phyloP scores from a whole-genome alignment of 2,329 filamentous ascomycete genomes.

The Botrytis paeoniae region DNA sequence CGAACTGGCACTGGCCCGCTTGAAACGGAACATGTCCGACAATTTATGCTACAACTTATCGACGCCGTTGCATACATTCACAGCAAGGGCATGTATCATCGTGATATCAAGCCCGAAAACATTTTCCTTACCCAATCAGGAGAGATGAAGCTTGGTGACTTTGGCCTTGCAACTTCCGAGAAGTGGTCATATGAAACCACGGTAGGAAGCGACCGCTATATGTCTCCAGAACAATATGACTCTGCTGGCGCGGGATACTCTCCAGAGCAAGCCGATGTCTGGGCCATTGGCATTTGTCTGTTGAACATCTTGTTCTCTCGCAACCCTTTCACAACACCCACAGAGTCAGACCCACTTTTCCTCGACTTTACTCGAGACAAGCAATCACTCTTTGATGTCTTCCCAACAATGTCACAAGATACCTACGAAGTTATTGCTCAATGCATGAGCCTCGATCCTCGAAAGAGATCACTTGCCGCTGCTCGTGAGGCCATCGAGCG shows the following conservation, averaged over 20 bases:
- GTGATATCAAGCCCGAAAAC: conserved; percentile 99
- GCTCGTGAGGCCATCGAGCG: conserved; percentile 76
- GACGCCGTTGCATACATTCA: conserved; percentile 90
- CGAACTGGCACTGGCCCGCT: conserved; percentile 81
- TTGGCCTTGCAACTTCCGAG: conserved; percentile 86
- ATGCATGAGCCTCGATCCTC: conserved; percentile 87
- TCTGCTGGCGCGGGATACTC: conserved; percentile 84
- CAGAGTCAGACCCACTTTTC: conserved; percentile 87
- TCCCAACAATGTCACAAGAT: conserved; percentile 97
- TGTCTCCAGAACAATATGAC: conserved; percentile 98
- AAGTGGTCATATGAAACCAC: conserved; percentile 89
- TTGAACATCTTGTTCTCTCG: conserved; percentile 95
- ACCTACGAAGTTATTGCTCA: conserved; percentile 91
- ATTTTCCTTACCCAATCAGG: conserved; percentile 89
- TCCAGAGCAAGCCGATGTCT: conserved; percentile 89
- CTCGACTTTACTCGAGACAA: conserved; percentile 90
- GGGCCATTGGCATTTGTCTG: conserved; percentile 95
- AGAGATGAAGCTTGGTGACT: conserved; percentile 93
- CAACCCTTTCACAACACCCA: conserved; percentile 91
- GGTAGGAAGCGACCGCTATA: conserved; percentile 97
- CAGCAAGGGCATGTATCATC: conserved; percentile 85
- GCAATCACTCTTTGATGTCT: conserved; percentile 95
- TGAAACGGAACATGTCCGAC: conserved; percentile 93
- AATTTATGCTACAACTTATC: conserved; percentile 94
- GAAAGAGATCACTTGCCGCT: conserved; percentile 76